Percentiles rank a stretch among this genome's conserved stretches.
phyloP scores from a whole-genome alignment of 2,329 filamentous ascomycete genomes.

The Fusarium bulbicola region DNA sequence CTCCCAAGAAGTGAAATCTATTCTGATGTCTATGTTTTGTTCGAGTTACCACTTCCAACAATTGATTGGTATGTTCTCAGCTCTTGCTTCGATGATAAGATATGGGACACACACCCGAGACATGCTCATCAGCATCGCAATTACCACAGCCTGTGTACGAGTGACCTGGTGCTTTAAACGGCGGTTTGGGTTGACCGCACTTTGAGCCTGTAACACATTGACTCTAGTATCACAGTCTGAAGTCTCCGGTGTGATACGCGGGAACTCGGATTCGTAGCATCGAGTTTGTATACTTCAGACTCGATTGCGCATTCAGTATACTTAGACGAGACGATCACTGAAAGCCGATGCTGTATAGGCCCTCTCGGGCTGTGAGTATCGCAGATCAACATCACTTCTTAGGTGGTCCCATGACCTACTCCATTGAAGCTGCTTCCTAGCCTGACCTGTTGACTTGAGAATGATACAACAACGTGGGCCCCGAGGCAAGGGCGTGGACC shows the following conservation, averaged over 20 bases:
- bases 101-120: background rate
- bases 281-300: background rate
- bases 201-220: conserved; percentile 3
- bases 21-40: background rate
- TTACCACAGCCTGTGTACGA: too few relatives aligned
- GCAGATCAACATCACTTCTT: conserved; percentile 8
- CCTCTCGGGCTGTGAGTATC: background rate
- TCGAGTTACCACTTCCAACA: background rate
- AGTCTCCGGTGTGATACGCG: conserved; percentile 11
- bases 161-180: background rate
- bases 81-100: background rate
- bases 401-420: background rate
- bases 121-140: background rate
- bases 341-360: background rate
- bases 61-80: background rate
- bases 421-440: background rate
- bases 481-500: background rate
- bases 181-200: background rate
- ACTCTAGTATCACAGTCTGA: conserved; percentile 11
- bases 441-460: background rate
- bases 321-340: background rate
- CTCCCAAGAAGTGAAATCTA: background rate
- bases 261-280: background rate
- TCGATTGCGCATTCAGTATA: background rate
- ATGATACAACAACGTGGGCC: background rate